These are phyloP conservation scores for Actinomortierella wolfii DNA, from an alignment of 371 early-diverging fungal genomes.

Conservation along the genomic window DNA sequence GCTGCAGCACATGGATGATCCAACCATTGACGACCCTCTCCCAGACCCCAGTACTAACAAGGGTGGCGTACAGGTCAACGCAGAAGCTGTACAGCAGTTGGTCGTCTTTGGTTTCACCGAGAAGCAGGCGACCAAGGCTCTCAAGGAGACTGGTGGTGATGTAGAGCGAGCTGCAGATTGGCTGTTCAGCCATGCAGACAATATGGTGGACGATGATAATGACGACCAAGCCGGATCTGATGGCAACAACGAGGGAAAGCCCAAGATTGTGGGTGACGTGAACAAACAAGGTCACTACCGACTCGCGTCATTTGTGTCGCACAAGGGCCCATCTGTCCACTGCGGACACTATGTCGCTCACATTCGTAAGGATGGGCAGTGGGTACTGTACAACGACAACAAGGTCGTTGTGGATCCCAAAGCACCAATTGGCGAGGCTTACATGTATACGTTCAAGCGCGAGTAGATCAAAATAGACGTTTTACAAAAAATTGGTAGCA, in stretches of 20 bases:
- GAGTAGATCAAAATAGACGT: constrained; percentile 16
- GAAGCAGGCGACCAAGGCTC: constrained; percentile 81
- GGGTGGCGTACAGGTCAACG: constrained; percentile 37
- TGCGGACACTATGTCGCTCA: constrained; percentile 97
- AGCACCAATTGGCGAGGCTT: constrained; percentile 74
- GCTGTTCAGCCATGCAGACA: constrained; percentile 90
- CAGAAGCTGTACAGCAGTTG: constrained; percentile 62
- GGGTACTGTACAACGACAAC: constrained; percentile 95
- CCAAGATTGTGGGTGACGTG: constrained; percentile 44
- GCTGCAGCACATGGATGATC: constrained; percentile 95
- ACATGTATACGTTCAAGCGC: constrained; percentile 70
- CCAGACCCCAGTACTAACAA: not conserved
- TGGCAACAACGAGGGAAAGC: not conserved
- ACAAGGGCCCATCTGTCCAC: constrained; percentile 96
- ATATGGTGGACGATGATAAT: constrained; percentile 50
- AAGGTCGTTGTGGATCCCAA: constrained; percentile 80
- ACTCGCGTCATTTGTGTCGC: constrained; percentile 88
- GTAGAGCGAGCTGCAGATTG: constrained; percentile 95
- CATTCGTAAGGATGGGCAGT: constrained; percentile 67
- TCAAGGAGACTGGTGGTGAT: constrained; percentile 81
- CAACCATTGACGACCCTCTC: constrained; percentile 58
- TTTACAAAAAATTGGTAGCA: too few species aligned
- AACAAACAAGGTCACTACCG: constrained; percentile 66
- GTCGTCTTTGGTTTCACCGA: constrained; percentile 92
- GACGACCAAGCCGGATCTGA: constrained; percentile 6